Conservation (phyloP, 2,329 filamentous ascomycete species). For the Fusarium hostae region DNA sequence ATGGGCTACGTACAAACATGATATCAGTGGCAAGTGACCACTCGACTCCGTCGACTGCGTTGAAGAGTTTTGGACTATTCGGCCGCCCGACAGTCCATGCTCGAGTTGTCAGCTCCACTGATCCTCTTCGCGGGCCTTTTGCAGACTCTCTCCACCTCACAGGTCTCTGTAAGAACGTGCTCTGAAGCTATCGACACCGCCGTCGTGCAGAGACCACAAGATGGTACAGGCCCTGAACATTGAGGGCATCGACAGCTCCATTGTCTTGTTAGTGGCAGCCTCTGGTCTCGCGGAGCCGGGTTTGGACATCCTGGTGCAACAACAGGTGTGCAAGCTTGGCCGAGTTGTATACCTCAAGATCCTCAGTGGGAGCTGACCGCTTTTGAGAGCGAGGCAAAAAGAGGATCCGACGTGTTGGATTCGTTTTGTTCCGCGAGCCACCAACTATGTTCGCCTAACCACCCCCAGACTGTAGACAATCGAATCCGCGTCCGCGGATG, state of each 20-base stretch:
- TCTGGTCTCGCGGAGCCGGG: slow-evolving; percentile 45
- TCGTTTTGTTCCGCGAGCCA: slow-evolving; percentile 35
- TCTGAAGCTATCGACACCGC: slow-evolving; percentile 46
- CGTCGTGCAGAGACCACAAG: slow-evolving; percentile 40
- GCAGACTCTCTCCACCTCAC: slow-evolving; percentile 30
- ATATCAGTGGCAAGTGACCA: slow-evolving; percentile 26
- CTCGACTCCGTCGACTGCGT: slow-evolving; percentile 4
- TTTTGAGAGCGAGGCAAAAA: slow-evolving; percentile 31
- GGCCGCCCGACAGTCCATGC: slow-evolving; percentile 9
- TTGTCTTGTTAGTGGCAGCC: slow-evolving; percentile 36
- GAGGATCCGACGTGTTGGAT: slow-evolving; percentile 42
- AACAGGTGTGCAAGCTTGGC: slow-evolving; percentile 16
- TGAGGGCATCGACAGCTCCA: slow-evolving; percentile 40
- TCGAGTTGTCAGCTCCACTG: slow-evolving; percentile 31
- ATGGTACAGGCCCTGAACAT: slow-evolving; percentile 34
- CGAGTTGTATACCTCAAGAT: slow-evolving; percentile 35
- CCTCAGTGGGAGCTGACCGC: slow-evolving; percentile 37
- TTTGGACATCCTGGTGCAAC: slow-evolving; percentile 37
- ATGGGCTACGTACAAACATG: slow-evolving; percentile 22
- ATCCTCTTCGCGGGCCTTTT: slow-evolving; percentile 30
- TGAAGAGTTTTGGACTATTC: slow-evolving; percentile 2
- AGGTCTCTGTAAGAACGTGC: slow-evolving; percentile 40
- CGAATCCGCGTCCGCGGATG: slow-evolving; percentile 31
- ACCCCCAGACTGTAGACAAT: slow-evolving; percentile 40
- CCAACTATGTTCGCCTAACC: slow-evolving; percentile 25